Conservation (phyloP, 345 rosid genomes). For the Populus tremula region DNA sequence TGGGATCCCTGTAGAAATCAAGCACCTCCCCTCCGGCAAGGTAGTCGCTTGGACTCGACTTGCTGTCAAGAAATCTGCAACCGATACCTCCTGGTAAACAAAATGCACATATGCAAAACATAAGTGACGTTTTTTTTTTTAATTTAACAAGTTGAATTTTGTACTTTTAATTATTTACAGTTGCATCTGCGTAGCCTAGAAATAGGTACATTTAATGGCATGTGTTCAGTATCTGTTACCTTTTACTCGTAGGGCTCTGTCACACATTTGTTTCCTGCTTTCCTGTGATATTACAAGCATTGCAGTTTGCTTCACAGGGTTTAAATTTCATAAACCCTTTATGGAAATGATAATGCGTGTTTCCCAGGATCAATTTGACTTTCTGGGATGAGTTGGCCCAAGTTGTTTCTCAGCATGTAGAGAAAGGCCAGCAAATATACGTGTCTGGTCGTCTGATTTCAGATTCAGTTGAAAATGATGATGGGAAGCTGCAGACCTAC, state of each 20-base stretch:
- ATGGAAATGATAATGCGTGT: constrained; percentile 1
- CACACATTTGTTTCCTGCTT: not conserved
- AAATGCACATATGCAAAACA: not conserved
- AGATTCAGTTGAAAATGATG: constrained; percentile 48
- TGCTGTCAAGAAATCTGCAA: constrained; percentile 47
- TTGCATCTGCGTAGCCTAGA: not conserved
- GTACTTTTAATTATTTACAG: not conserved
- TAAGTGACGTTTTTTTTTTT: not conserved
- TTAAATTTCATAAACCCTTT: not conserved
- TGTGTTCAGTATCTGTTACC: no score
- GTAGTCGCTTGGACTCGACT: constrained; percentile 60
- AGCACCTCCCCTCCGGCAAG: constrained; percentile 53
- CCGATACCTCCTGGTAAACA: constrained; percentile 48
- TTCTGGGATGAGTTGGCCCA: constrained; percentile 67
- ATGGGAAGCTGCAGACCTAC: constrained; percentile 53
- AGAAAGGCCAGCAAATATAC: constrained; percentile 59
- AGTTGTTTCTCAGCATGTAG: constrained; percentile 47
- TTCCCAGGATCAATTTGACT: constrained; percentile 53
- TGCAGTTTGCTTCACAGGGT: not conserved
- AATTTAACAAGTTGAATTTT: not conserved
- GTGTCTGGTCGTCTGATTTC: constrained; percentile 58
- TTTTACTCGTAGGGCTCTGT: not conserved
- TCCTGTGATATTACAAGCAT: not conserved
- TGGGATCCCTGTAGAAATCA: constrained; percentile 49
- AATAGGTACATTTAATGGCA: no score